Percentiles rank a stretch among this genome's conserved stretches.
phyloP scores from a whole-genome alignment of 768 basidiomycete genomes.

The Mycena leptocephala region DNA sequence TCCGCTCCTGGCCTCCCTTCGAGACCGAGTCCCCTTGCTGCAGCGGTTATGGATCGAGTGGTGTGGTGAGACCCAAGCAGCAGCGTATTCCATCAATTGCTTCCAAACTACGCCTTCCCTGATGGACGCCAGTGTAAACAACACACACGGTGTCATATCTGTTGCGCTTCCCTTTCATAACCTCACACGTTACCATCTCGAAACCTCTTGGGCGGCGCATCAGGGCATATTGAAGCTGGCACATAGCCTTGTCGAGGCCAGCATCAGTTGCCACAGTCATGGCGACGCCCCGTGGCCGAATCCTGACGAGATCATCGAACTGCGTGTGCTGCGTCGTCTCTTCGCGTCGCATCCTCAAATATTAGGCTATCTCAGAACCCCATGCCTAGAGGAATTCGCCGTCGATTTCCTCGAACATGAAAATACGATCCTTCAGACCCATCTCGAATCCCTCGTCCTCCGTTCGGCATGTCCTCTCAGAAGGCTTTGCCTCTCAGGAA shows the following conservation, averaged over 20 bases:
- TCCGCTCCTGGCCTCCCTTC: neutral
- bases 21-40: neutral
- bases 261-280: neutral
- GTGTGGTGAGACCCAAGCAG: neutral
- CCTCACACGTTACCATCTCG: neutral
- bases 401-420: neutral
- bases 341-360: neutral
- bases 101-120: neutral
- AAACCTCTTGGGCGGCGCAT: neutral
- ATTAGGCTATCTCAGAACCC: neutral
- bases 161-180: neutral
- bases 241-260: neutral
- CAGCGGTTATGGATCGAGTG: neutral
- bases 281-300: neutral
- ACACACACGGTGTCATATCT: neutral
- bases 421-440: too few relatives aligned
- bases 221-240: neutral
- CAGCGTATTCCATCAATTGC: neutral
- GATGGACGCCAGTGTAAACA: neutral
- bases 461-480: neutral
- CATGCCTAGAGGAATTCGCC: neutral
- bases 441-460: neutral
- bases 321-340: neutral
- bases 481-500: neutral
- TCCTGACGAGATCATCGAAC: neutral